Evolutionary conservation across 495 filamentous ascomycete genomes (phyloP).

Genomic region (Penicillium nucicola): DNA sequence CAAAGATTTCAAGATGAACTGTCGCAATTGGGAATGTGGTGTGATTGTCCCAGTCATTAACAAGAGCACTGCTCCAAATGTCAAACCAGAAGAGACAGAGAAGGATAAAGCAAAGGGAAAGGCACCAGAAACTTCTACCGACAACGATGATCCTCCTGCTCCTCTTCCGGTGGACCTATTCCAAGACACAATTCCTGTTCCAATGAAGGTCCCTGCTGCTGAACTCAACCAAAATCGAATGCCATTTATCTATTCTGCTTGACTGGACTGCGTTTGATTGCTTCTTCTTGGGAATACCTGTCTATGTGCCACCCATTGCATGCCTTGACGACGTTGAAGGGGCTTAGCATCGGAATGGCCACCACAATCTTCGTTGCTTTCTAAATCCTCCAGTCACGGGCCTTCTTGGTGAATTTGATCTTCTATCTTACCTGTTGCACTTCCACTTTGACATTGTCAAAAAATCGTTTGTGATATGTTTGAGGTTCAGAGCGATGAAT

Average conservation of each 20-base stretch:
- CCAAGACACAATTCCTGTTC: slow-evolving; percentile 58
- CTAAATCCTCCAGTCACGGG: no score
- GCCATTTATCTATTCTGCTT: slow-evolving; percentile 57
- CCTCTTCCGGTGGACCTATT: slow-evolving; percentile 42
- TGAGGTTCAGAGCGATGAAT: no score
- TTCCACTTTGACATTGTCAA: no score
- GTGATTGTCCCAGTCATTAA: slow-evolving; percentile 61
- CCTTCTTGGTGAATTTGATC: no score
- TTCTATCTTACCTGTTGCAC: no score
- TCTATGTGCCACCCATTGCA: no score
- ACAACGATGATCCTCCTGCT: neutral
- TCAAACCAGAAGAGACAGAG: neutral
- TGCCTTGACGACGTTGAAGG: no score
- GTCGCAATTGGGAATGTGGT: slow-evolving; percentile 95
- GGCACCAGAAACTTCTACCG: neutral
- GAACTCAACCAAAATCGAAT: slow-evolving; percentile 37
- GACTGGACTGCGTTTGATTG: neutral
- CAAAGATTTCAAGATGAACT: slow-evolving; percentile 69
- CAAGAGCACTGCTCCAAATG: neutral
- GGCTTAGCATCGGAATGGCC: no score
- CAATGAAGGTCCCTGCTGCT: slow-evolving; percentile 63
- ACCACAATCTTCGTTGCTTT: no score
- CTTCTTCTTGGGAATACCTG: no score
- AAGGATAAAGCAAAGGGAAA: neutral
- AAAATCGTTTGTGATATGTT: no score